Conservation (phyloP, 2,329 filamentous ascomycete genomes). For the Cadophora malorum region DNA sequence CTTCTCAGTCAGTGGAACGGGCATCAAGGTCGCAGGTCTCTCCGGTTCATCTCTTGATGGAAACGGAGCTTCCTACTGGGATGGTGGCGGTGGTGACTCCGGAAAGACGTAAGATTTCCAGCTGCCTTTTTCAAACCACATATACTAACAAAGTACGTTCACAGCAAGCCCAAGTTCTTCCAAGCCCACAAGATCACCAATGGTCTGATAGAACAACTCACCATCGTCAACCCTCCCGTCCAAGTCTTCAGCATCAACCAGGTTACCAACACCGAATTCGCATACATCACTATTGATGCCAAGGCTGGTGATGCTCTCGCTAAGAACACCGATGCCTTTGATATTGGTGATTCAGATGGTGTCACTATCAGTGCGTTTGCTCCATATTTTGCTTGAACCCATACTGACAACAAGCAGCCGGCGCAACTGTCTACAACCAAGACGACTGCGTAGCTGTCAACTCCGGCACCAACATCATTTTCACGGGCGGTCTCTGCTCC, state of each 20-base stretch:
- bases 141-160: neutral
- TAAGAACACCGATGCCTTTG: slow-evolving; percentile 61
- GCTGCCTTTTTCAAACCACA: neutral
- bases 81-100: slow-evolving; percentile 13
- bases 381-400: no score
- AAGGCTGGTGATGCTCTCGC: slow-evolving; percentile 36
- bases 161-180: slow-evolving; percentile 26
- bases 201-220: slow-evolving; percentile 19
- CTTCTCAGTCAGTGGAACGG: slow-evolving; percentile 24
- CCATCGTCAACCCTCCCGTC: slow-evolving; percentile 22
- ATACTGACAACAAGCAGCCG: slow-evolving; percentile 28
- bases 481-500: slow-evolving; percentile 34
- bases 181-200: slow-evolving; percentile 22
- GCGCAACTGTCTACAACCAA: slow-evolving; percentile 60
- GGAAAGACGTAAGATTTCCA: slow-evolving; percentile 7
- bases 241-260: slow-evolving; percentile 27
- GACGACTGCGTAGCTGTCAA: slow-evolving; percentile 65
- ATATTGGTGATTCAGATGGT: slow-evolving; percentile 52
- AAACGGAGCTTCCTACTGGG: slow-evolving; percentile 24
- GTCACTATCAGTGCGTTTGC: slow-evolving; percentile 53
- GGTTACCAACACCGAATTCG: slow-evolving; percentile 13
- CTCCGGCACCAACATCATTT: slow-evolving; percentile 50
- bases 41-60: slow-evolving; percentile 18
- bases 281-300: slow-evolving; percentile 24
- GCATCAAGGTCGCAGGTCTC: slow-evolving; percentile 20